Conservation (phyloP, 495 filamentous ascomycete genomes). For the Collariella sp. region DNA sequence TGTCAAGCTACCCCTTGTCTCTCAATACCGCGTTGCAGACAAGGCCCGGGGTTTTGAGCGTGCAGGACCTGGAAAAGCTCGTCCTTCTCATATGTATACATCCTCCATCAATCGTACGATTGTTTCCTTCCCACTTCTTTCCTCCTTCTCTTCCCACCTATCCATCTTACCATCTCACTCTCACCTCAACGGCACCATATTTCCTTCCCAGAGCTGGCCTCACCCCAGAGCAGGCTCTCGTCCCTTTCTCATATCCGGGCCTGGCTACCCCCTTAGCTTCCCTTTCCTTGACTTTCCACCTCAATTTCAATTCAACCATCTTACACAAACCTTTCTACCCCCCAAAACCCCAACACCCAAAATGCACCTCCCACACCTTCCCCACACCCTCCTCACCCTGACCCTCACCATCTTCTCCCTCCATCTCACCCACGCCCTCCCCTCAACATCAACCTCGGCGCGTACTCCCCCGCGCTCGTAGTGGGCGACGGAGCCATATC, state of each 20-base stretch:
- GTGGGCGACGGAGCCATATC: slow-evolving; percentile 52
- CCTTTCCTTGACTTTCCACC: neutral
- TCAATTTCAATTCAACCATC: no score
- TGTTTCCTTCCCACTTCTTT: no score
- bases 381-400: slow-evolving; percentile 6
- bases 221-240: neutral
- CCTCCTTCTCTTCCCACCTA: neutral
- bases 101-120: neutral
- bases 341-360: neutral
- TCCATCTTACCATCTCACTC: neutral
- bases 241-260: neutral
- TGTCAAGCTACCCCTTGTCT: no score
- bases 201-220: neutral
- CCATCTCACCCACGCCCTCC: slow-evolving; percentile 17
- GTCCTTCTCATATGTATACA: neutral
- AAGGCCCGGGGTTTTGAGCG: no score
- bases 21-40: no score
- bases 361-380: slow-evolving; percentile 15
- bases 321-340: neutral
- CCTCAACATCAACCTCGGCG: slow-evolving; percentile 53
- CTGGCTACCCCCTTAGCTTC: neutral
- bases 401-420: neutral
- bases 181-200: neutral
- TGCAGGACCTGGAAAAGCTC: no score
- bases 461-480: slow-evolving; percentile 50